These are phyloP conservation scores for Fallopia convolvulus DNA, from an alignment of 148 eudicot genomes.

Conservation along the genomic window DNA sequence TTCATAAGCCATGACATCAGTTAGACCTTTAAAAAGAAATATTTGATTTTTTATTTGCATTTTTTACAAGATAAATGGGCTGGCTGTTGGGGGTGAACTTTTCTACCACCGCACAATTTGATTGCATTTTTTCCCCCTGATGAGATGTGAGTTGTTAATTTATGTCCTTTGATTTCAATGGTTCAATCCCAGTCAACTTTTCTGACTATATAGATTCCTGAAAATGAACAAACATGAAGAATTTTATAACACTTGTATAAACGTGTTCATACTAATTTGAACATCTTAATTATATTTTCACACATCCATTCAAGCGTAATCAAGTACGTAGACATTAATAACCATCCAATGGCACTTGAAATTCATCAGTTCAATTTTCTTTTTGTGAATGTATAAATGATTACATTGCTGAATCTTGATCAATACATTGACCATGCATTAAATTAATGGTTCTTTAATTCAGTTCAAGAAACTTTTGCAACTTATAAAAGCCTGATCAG, in stretches of 20 bases:
- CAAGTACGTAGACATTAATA: neutral
- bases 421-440: neutral
- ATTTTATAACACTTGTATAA: neutral
- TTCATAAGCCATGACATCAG: conserved; percentile 12
- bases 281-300: neutral
- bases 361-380: neutral
- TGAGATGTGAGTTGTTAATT: neutral
- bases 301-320: neutral
- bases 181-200: neutral
- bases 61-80: neutral
- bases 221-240: neutral
- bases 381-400: neutral
- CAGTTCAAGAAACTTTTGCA: neutral
- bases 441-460: neutral
- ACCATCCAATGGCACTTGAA: neutral
- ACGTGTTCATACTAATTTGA: neutral
- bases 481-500: neutral
- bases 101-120: neutral
- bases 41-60: neutral
- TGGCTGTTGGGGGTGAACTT: conserved; percentile 6
- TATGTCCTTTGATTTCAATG: neutral
- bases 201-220: neutral
- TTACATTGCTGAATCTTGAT: conserved; percentile 5
- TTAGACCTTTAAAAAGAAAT: neutral
- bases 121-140: neutral